Base-by-base conservation (phyloP, 2,329 filamentous ascomycete genomes). In the Colletotrichum viniferum region DNA sequence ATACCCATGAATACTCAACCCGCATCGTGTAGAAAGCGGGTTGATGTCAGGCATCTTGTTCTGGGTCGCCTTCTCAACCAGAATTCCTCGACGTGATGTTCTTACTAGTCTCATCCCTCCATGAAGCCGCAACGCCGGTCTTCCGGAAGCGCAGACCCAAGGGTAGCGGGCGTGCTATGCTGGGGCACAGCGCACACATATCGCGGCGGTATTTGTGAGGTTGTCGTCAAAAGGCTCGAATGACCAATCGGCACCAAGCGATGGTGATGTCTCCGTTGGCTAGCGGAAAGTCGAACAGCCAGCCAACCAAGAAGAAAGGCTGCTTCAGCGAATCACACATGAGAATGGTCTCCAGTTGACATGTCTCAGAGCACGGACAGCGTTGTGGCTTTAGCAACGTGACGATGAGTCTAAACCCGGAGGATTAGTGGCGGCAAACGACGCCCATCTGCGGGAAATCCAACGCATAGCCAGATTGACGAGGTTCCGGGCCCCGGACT, bases 351-450 rank as follows among this genome's bases (percentile, higher is more conserved):
- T 24, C 71, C 36, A 65, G 34, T 52, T 74, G 74, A 55, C 30
- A 55, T 48, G 65, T 65, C 71, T 74, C 48, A 38, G 18, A 65
- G 74, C 74, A 76, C 74, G 36, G 74, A 76, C 74, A 26, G 36
- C 65, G 36, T 4, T 38, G 52, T 52, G 70, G 73, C 71, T 74
- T 63, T 68, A 38, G 32, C 61, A 34, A 36, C 9, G 61, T 30
- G 28, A 28, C 55, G 7, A 65, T 3, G 12, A 70, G 71, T 8
- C 71, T 74, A 76, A 70, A 48, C 60, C 60, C 34, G 18, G 65
- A 70, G 30, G 43, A 64, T 48, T 26, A 58, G 21, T 69, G 24
- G 36, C 56, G 38, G 13, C 43, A 58, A 34, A 36, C 48, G 24
- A 34, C 38, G 56, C 72, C 34, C 71, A 73, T 64, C 62, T 69